Conservation (phyloP, 768 basidiomycete genomes). For the Calocybe indica region DNA sequence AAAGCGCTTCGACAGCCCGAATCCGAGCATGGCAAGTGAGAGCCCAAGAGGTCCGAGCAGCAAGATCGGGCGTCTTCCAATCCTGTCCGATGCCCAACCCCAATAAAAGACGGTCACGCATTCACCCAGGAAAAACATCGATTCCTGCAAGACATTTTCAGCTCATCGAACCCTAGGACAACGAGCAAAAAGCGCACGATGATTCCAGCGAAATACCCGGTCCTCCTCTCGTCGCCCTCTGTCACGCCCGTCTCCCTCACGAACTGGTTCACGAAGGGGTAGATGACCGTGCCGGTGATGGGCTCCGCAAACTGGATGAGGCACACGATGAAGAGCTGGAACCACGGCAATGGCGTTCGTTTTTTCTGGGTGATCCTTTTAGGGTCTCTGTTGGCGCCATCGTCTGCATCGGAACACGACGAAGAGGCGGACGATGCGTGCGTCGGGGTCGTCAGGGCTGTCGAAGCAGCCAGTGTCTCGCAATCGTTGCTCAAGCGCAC, state of each 20-base stretch:
- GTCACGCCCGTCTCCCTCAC: conserved; percentile 37
- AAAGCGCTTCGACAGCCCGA: conserved; percentile 26
- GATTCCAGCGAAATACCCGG: conserved; percentile 43
- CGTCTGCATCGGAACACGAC: no score
- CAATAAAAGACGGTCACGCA: conserved; percentile 23
- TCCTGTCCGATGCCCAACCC: conserved; percentile 28
- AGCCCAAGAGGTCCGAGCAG: conserved; percentile 27
- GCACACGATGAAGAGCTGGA: conserved; percentile 30
- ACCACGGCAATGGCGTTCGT: conserved; percentile 26
- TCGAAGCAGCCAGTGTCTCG: background rate
- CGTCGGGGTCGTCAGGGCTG: no score
- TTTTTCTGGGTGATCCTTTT: background rate
- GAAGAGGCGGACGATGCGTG: no score
- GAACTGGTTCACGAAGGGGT: conserved; percentile 40
- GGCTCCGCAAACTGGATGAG: conserved; percentile 29
- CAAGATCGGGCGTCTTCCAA: conserved; percentile 27
- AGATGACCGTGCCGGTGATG: conserved; percentile 29
- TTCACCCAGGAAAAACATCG: conserved; percentile 30
- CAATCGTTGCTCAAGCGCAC: background rate
- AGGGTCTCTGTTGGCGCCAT: no score
- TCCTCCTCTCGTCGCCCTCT: conserved; percentile 35
- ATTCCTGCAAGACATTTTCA: conserved; percentile 18
- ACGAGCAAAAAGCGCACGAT: conserved; percentile 23
- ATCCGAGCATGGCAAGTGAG: conserved; percentile 23
- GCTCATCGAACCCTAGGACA: no score